Base-by-base conservation (phyloP, 768 basidiomycete genomes). In the Termitomyces sp. region DNA sequence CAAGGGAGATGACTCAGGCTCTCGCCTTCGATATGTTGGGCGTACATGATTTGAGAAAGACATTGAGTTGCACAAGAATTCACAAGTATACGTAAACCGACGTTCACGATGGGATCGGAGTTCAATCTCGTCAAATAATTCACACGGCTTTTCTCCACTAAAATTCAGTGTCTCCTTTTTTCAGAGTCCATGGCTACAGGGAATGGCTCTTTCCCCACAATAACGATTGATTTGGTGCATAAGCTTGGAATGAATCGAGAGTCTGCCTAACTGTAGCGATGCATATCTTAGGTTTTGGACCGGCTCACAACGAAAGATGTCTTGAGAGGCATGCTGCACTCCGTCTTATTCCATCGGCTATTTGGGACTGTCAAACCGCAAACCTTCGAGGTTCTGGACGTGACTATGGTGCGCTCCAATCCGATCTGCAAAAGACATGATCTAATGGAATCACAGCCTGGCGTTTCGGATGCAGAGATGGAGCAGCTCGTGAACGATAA, bases 341-440 rank as follows among this genome's bases (percentile, higher is more conserved):
- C 90, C 0, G 88, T 94, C 52, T 76, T 94, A 16, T 94, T 94
- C 69, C 92, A 94, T 69, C 84, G 92, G 8, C 78, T 92, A 20
- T 91, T 94, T 68, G 92, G 92, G 3, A 86, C 84, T 0, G 82
- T 94, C 46, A 91, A 88, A 65, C 89, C 92, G 0, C 82, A 83
- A 65, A 87, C 81, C 2, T 88, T 90, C 61, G 92, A 94, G 60
- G 86, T 94, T 0, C 79, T 92, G 12, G 92, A 94, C 70, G 86
- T 94, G 22, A 92, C 91, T 1, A 88, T 94, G 87, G 91, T 92
- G 56, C 44, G 85, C 64, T 3, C 15, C 12, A 20, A 7, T n/a
- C 1, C 15, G n/a, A 13, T 4, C 6, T 15, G 28, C 22, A 9
- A 32, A 22, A 39, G n/a, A 35, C 16, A 38, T 1, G 32, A 36